Percentiles rank a stretch among this genome's conserved stretches.
These are phyloP conservation scores for Marchantia paleacea DNA, from an alignment of 225 moss, liverwort and hornwort species.

Conservation along the genomic window DNA sequence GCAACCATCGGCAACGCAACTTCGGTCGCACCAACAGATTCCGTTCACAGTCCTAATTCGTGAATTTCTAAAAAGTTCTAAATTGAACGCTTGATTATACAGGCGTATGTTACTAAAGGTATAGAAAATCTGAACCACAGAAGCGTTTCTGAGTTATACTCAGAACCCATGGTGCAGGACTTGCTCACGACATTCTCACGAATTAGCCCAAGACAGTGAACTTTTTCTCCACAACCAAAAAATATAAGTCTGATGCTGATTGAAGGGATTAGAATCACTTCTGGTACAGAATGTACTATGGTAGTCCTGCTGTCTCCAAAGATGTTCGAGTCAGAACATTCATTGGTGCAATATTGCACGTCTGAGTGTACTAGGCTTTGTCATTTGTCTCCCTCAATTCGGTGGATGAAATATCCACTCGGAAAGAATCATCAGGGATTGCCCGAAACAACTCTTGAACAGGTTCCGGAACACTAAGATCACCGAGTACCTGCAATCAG, in stretches of 20 bases:
- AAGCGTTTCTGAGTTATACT: too few species aligned
- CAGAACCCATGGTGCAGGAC: too few species aligned
- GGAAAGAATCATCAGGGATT: slow-evolving; percentile 54
- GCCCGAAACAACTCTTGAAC: slow-evolving; percentile 62
- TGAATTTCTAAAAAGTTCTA: too few species aligned
- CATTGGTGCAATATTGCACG: neutral
- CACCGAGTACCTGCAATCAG: slow-evolving; percentile 57
- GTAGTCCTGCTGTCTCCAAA: neutral
- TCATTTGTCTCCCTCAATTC: slow-evolving; percentile 53
- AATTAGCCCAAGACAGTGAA: neutral
- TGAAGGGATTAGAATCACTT: neutral
- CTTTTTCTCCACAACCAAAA: neutral
- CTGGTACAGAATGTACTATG: neutral
- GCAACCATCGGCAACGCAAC: too few species aligned
- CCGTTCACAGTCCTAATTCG: too few species aligned
- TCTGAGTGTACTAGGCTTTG: slow-evolving; percentile 21
- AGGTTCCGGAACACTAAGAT: slow-evolving; percentile 61
- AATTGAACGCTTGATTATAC: too few species aligned
- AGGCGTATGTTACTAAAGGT: too few species aligned
- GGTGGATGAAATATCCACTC: slow-evolving; percentile 84
- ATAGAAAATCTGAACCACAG: too few species aligned
- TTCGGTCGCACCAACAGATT: too few species aligned
- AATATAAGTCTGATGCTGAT: neutral
- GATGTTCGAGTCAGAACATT: neutral
- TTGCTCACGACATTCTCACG: too few species aligned